phyloP scores from a whole-genome alignment of 225 moss, liverwort and hornwort genomes.

The Bryoerythrophyllum caledonicum region DNA sequence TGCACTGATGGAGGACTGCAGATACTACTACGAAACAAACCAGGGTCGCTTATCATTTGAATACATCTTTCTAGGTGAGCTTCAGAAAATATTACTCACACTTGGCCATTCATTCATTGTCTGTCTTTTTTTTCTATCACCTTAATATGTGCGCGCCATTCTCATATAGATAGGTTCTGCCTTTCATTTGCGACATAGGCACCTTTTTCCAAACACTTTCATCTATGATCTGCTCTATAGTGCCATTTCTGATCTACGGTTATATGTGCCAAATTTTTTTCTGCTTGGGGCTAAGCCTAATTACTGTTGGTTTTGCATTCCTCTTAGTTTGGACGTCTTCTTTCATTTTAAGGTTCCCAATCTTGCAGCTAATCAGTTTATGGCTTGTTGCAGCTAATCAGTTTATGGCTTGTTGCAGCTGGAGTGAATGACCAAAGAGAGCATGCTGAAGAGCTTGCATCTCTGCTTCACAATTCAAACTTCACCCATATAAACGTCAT shows the following conservation, averaged over 20 bases:
- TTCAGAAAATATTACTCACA: background rate
- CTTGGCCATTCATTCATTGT: background rate
- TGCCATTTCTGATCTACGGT: no score
- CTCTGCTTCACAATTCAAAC: conserved; percentile 62
- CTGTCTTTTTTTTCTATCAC: background rate
- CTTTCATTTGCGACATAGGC: background rate
- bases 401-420: conserved; percentile 40
- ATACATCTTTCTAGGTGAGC: conserved; percentile 75
- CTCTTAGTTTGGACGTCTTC: background rate
- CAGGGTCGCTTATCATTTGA: conserved; percentile 74
- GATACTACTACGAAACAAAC: conserved; percentile 62
- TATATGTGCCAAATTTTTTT: no score
- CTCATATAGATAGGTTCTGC: background rate
- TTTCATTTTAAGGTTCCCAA: background rate
- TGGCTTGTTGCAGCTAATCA: conserved; percentile 34
- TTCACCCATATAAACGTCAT: conserved; percentile 72
- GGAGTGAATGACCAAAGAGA: conserved; percentile 70
- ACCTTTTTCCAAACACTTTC: background rate
- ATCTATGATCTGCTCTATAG: background rate
- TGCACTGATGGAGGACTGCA: conserved; percentile 68
- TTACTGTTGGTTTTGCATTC: background rate
- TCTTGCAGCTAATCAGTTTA: background rate
- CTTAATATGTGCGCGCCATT: background rate
- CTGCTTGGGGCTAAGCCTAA: no score
- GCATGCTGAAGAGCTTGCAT: conserved; percentile 79